Evolutionary conservation across 169 alveolate species (phyloP), one percentile per base, ranked within the genome.

Genomic region (Babesia divergens): DNA sequence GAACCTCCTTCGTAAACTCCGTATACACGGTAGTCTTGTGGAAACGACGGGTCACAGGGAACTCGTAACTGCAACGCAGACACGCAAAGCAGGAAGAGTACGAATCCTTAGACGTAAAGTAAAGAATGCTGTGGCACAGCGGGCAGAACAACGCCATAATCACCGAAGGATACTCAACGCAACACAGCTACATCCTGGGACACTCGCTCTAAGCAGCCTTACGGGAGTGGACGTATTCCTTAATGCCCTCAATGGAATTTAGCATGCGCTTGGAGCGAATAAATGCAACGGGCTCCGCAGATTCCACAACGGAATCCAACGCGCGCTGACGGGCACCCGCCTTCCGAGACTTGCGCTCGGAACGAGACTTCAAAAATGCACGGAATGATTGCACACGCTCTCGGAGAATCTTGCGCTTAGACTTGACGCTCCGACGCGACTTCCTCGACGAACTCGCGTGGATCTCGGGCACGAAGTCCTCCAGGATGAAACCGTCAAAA

Each of bases 101-200:
- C 13, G 38, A 5, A n/a, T 40, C 43, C 55, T 64, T 59, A 22
- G 71, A 40, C 46, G 59, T 65, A 35, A 70, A 70, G 50, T 60
- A 80, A 22, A 80, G 24, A 24, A 80, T 70, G 34, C 88, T 80
- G 66, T 80, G 88, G 34, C 88, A 80, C 20, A 80, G 50, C 11
- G 88, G 88, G 32, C 88, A 80, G 44, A 80, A 80, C 49, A 80
- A 71, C 81, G 84, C 80, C 86, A 77, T 77, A 51, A 7, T 62
- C 40, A 7, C 62, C 16, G 37, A 44, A 24, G 6, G 11, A 16
- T 11, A 11, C 42, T 0, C 7, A 49, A 22, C 22, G 34, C 34
- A 47, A 40, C 65, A 66, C 56, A 26, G 11, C 26, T 6, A 62
- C 18, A 6, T 7, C 44, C 24, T 40, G 7, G 38, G 38, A 32